Evolutionary conservation across 306 rosid genomes (phyloP), one percentile per base, ranked within the genome.

Genomic region (Inga laurina): DNA sequence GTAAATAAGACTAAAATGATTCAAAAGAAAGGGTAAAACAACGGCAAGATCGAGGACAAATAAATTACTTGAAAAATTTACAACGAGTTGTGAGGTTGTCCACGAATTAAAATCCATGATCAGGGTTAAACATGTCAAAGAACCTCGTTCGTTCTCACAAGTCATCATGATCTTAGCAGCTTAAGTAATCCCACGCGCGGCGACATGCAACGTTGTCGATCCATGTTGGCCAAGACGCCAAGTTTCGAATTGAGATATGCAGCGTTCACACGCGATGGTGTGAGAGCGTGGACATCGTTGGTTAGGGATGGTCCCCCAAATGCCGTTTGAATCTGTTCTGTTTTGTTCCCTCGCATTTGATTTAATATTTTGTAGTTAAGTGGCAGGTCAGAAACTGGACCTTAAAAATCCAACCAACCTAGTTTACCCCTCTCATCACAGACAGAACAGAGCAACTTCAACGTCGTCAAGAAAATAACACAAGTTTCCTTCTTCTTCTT

Each of bases 321-420:
- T 74, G 48, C 21, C 48, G 61, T 70, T 54, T 11, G 14, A 57
- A 21, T 45, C 9, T 45, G 9, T 45, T 72, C 2, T 46, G 51
- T 46, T 43, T 2, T 70, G 24, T 48, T 13, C 24, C 45, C 70
- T 43, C 43, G 5, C 87, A 70, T 85, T 88, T 78, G 75, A 54
- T 79, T 81, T 83, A 62, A 62, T 62, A 83, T 24, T 39, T 72
- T 45, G 52, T 89, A 88, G 96, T 89, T 93, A 70, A 79, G 89
- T 82, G 86, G 83, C 93, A 88, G 91, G 87, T 86, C 74, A 85
- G 88, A 88, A 81, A 88, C 87, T 91, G 90, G 88, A 90, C 85
- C 91, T 87, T 90, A 74, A 84, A 83, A 83, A 75, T 73, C 82
- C 68, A 46, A 4, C 76, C 59, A 44, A 30, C 52, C 34, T 22